Percentiles rank a stretch among this genome's conserved stretches.
These are phyloP conservation scores for Tolypocladium tundrense DNA, from an alignment of 2,329 filamentous ascomycete genomes.

Conservation along the genomic window DNA sequence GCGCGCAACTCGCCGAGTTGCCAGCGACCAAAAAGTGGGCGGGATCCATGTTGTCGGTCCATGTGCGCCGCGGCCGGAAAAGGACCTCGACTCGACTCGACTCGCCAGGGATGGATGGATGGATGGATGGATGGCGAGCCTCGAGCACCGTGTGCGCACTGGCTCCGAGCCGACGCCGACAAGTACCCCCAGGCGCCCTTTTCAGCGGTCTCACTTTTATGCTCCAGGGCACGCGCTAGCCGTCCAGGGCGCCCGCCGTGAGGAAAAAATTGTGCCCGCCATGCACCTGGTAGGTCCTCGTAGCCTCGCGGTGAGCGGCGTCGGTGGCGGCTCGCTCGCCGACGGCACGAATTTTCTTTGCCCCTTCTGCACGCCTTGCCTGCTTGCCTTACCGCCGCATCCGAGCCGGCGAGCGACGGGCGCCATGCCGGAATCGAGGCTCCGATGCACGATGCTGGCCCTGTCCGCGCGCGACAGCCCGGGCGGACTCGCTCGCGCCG, in stretches of 20 bases:
- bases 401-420: not conserved
- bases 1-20: not conserved
- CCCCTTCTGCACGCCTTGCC: not conserved
- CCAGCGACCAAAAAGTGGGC: not conserved
- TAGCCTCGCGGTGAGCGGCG: not conserved
- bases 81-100: not conserved
- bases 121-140: not conserved
- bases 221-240: not conserved
- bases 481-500: not conserved
- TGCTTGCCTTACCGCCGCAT: not conserved
- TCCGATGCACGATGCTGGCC: not conserved
- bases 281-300: too few relatives aligned
- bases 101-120: not conserved
- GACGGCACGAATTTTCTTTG: not conserved
- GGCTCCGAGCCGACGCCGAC: conserved; percentile 2
- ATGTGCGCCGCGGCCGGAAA: not conserved
- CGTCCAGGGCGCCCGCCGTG: not conserved
- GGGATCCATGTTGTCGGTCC: not conserved
- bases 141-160: conserved; percentile 7
- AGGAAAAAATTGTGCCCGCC: not conserved
- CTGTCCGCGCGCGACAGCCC: too few relatives aligned
- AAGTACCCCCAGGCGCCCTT: not conserved
- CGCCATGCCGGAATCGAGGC: not conserved
- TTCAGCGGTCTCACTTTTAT: not conserved
- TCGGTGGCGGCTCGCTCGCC: not conserved